These are phyloP conservation scores for Botrytis deweyae DNA, from an alignment of 2,329 filamentous ascomycete species.

Conservation along the genomic window DNA sequence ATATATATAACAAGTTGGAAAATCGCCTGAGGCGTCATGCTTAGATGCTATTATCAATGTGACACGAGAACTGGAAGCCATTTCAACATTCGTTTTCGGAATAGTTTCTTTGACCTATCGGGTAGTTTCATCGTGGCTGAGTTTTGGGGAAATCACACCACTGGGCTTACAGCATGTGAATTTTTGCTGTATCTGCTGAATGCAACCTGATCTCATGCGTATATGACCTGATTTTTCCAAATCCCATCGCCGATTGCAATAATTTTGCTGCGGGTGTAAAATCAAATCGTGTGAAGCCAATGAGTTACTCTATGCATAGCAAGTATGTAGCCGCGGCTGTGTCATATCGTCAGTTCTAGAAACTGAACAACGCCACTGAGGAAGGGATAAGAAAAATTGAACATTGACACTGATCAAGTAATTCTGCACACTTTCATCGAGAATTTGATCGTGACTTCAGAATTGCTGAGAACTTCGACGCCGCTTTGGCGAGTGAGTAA, in stretches of 20 bases:
- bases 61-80: not conserved
- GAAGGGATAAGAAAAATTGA: not conserved
- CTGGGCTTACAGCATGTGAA: not conserved
- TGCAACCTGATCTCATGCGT: not conserved
- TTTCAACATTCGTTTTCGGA: not conserved
- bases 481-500: not conserved
- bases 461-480: not conserved
- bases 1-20: not conserved
- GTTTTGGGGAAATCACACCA: slow-evolving; percentile 4
- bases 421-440: not conserved
- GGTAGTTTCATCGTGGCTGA: not conserved
- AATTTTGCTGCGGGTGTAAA: not conserved
- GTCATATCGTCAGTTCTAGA: not conserved
- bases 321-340: not conserved
- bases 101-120: not conserved
- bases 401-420: not conserved
- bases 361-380: not conserved
- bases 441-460: not conserved
- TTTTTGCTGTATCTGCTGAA: not conserved
- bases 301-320: not conserved
- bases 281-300: not conserved
- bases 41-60: not conserved
- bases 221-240: not conserved
- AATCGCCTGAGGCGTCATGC: not conserved
- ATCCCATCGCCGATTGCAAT: not conserved